Conservation (phyloP, 805 yeast genomes). For the Candida pini region DNA sequence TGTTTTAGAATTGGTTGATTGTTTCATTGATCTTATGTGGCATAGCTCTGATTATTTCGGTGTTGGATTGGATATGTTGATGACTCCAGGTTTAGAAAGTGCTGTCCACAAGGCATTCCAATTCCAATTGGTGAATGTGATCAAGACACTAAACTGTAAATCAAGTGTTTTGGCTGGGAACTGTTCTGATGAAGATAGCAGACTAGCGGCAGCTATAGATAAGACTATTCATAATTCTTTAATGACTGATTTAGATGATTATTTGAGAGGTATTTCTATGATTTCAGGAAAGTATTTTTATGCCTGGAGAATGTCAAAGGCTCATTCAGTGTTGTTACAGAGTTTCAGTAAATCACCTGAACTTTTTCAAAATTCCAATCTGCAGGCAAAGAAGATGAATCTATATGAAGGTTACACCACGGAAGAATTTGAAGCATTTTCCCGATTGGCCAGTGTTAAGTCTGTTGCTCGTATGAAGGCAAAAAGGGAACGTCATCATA, state of each 20-base stretch:
- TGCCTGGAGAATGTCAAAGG: conserved; percentile 64
- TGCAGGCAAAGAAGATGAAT: conserved; percentile 5
- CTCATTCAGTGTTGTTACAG: conserved; percentile 38
- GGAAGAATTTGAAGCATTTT: conserved; percentile 13
- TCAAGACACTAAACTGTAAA: conserved; percentile 28
- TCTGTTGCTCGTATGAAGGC: too few species aligned
- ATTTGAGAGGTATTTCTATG: conserved; percentile 34
- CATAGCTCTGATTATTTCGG: conserved; percentile 25
- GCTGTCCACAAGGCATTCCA: conserved; percentile 35
- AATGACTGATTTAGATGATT: conserved; percentile 36
- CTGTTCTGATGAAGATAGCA: conserved; percentile 2
- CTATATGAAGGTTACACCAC: conserved; percentile 13
- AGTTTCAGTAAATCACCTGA: conserved; percentile 22
- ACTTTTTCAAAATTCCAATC: background rate
- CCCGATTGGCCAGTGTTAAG: conserved; percentile 7
- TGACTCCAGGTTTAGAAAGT: conserved; percentile 33
- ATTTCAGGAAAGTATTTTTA: conserved; percentile 56
- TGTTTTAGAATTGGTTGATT: conserved; percentile 30
- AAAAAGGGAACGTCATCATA: too few species aligned
- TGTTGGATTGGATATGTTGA: conserved; percentile 32
- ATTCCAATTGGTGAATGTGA: conserved; percentile 20
- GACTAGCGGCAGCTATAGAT: conserved; percentile 9
- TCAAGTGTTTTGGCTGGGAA: conserved; percentile 9
- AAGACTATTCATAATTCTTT: conserved; percentile 11
- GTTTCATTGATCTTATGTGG: conserved; percentile 32